Conservation (phyloP, 2,329 filamentous ascomycete species). For the Triangularia setosa region DNA sequence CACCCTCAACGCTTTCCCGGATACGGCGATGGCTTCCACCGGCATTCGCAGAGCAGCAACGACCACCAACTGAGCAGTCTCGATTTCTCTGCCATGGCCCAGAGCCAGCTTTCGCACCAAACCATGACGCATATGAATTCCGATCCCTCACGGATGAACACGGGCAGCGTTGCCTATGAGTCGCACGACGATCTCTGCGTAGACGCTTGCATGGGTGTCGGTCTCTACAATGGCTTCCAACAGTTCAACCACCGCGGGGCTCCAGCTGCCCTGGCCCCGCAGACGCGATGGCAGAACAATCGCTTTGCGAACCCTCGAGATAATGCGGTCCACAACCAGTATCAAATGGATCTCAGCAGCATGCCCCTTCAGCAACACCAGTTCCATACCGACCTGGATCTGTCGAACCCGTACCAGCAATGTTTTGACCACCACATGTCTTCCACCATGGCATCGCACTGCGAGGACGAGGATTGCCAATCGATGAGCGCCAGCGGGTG, state of each 20-base stretch:
- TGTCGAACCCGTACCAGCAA: slow-evolving; percentile 12
- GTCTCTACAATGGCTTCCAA: slow-evolving; percentile 28
- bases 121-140: slow-evolving; percentile 6
- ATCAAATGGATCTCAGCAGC: slow-evolving; percentile 12
- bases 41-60: slow-evolving; percentile 18
- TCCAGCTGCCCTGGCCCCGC: slow-evolving; percentile 12
- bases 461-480: slow-evolving; percentile 25
- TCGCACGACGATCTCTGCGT: slow-evolving; percentile 29
- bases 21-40: slow-evolving; percentile 16
- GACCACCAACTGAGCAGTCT: slow-evolving; percentile 10
- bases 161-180: slow-evolving; percentile 14
- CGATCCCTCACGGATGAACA: slow-evolving; percentile 10
- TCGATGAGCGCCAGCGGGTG: slow-evolving; percentile 25
- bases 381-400: slow-evolving; percentile 11
- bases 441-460: slow-evolving; percentile 7
- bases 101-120: slow-evolving; percentile 6
- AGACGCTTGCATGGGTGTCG: slow-evolving; percentile 25
- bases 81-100: slow-evolving; percentile 18
- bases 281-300: slow-evolving; percentile 17
- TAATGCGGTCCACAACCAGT: slow-evolving; percentile 9
- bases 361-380: slow-evolving; percentile 13
- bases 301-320: slow-evolving; percentile 9
- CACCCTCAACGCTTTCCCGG: slow-evolving; percentile 11
- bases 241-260: slow-evolving; percentile 25
- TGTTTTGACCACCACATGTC: slow-evolving; percentile 19